phyloP scores from a whole-genome alignment of 2,329 filamentous ascomycete genomes.

The Fusarium poae region DNA sequence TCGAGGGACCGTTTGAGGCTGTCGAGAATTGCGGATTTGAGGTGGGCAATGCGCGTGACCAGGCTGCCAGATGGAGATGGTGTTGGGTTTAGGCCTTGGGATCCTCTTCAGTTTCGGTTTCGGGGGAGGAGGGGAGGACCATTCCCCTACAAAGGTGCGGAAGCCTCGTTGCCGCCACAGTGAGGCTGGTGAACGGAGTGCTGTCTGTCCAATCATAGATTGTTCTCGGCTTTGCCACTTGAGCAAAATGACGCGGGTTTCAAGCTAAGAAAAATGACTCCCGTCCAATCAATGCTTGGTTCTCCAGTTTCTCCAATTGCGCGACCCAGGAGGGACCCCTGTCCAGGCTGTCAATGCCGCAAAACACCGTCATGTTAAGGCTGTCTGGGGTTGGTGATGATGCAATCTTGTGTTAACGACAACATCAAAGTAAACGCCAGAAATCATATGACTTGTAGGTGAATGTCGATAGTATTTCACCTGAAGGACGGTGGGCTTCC shows the following conservation, averaged over 20 bases:
- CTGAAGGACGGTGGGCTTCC: background rate
- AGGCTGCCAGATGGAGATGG: slow-evolving; percentile 52
- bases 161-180: slow-evolving; percentile 41
- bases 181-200: slow-evolving; percentile 42
- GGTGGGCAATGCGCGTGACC: slow-evolving; percentile 57
- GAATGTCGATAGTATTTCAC: background rate
- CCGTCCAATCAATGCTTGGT: slow-evolving; percentile 26
- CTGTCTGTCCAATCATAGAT: slow-evolving; percentile 34
- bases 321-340: slow-evolving; percentile 27
- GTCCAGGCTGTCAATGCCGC: slow-evolving; percentile 16
- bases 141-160: slow-evolving; percentile 26
- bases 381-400: slow-evolving; percentile 5
- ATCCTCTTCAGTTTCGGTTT: slow-evolving; percentile 24
- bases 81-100: slow-evolving; percentile 50
- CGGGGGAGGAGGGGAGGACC: slow-evolving; percentile 40
- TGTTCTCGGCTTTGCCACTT: slow-evolving; percentile 33
- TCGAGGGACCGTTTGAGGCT: slow-evolving; percentile 50
- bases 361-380: slow-evolving; percentile 8
- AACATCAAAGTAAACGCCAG: background rate
- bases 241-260: slow-evolving; percentile 40
- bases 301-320: slow-evolving; percentile 34
- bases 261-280: slow-evolving; percentile 35
- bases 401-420: slow-evolving; percentile 19
- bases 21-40: slow-evolving; percentile 51
- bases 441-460: slow-evolving; percentile 3